A percentile compares a stretch with the other conserved stretches of the same genome.
phyloP scores from a whole-genome alignment of 2,329 filamentous ascomycete genomes.

The Aspergillus alliaceus region DNA sequence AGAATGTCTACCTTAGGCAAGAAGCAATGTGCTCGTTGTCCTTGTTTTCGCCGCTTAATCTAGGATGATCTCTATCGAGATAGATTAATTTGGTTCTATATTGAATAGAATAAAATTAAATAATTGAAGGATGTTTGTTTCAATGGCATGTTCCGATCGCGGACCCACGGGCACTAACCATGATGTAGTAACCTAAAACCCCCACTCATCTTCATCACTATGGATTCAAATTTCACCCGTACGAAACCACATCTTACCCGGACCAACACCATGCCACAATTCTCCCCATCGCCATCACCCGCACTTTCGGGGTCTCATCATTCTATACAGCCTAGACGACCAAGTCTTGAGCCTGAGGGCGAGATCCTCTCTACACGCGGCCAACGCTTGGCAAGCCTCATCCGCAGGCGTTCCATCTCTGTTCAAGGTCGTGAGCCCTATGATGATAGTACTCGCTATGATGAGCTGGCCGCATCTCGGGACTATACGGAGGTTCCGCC shows the following conservation, averaged over 20 bases:
- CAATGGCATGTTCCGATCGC: background rate
- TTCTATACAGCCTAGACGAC: constrained; percentile 23
- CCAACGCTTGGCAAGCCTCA: constrained; percentile 35
- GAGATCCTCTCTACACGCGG: constrained; percentile 40
- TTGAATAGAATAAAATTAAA: too few species aligned
- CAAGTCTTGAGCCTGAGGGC: constrained; percentile 35
- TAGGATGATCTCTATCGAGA: too few species aligned
- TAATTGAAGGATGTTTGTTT: too few species aligned
- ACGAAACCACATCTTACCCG: too few species aligned
- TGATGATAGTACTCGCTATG: constrained; percentile 11
- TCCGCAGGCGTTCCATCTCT: constrained; percentile 29
- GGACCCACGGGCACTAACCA: background rate
- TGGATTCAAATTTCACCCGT: too few species aligned
- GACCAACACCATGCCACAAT: too few species aligned
- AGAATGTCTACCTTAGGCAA: too few species aligned
- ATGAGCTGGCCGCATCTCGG: constrained; percentile 11
- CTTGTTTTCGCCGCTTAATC: too few species aligned
- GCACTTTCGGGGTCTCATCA: constrained; percentile 8
- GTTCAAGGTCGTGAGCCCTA: constrained; percentile 17
- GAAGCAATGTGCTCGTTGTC: too few species aligned
- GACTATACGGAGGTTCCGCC: constrained; percentile 32
- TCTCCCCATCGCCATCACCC: constrained; percentile 8
- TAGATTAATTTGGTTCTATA: too few species aligned
- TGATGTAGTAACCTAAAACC: background rate
- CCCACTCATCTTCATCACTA: background rate